Evolutionary conservation across 106 monocot genomes (phyloP), one percentile per base, ranked within the genome.

Genomic region (Phalaenopsis equestris): DNA sequence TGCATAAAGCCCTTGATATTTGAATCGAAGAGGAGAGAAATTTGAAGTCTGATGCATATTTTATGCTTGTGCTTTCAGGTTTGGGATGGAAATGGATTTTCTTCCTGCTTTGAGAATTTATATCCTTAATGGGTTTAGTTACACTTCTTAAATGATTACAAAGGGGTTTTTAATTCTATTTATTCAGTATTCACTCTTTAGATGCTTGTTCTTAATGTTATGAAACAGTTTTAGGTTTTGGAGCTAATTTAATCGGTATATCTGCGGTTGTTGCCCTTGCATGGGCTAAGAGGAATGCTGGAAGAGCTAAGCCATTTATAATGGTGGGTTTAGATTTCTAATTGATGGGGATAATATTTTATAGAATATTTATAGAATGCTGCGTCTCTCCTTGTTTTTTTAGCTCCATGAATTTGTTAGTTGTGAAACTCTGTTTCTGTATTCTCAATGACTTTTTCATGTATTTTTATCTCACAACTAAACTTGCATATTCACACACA

Each of bases 161-260:
- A 30, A 52, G 12, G 52, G 10, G 12, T 39, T 72, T 42, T 74
- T 43, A 1, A 19, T 74, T 23, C 11, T 48, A 24, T 76, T 23
- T 52, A 23, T 23, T 47, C 1, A 49, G 5, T 42, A 0, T n/a
- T 17, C 18, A 1, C 43, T 74, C 5, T 1, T 43, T 52, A 43
- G 18, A 15, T 76, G 24, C 24, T 76, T 76, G 2, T 23, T 42
- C 76, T 76, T 76, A 52, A 76, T 76, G 21, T 42, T 42, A 24
- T 49, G 49, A 76, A 41, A 76, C 76, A 76, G 19, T 76, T 76
- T 76, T 76, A 24, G 76, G 76, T 12, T 76, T 76, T 30, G 76
- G 76, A 48, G 76, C 76, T 18, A 49, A 76, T 76, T 11, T 76
- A 5, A 5, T 76, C 30, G 21, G 76, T 49, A 76, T 76, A 49